Conservation (phyloP, 2,329 filamentous ascomycete genomes). For the Amylocarpus encephaloides region DNA sequence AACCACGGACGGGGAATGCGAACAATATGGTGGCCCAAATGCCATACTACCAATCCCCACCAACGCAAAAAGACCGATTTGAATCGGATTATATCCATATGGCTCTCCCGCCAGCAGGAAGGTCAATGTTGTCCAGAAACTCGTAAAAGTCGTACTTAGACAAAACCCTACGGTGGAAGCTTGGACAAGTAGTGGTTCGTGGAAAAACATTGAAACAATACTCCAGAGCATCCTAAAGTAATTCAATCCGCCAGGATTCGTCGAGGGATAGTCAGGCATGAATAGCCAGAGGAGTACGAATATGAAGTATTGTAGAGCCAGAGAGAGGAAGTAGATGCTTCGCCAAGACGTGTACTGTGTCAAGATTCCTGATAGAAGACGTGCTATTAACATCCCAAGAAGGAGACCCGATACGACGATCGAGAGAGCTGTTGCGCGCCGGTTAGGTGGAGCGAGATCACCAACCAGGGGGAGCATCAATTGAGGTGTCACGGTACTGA, state of each 20-base stretch:
- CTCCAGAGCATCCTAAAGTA: conserved; percentile 61
- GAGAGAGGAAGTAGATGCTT: conserved; percentile 70
- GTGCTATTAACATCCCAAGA: conserved; percentile 69
- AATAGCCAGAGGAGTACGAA: conserved; percentile 59
- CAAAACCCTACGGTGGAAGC: conserved; percentile 61
- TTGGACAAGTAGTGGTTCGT: conserved; percentile 64
- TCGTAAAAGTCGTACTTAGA: conserved; percentile 54
- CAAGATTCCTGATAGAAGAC: conserved; percentile 68
- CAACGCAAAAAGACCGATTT: conserved; percentile 72
- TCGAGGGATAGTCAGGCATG: conserved; percentile 76
- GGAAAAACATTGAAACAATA: conserved; percentile 57
- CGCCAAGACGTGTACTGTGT: conserved; percentile 70
- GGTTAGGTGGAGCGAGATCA: conserved; percentile 64
- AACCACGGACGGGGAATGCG: not conserved
- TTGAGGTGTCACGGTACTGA: conserved; percentile 75
- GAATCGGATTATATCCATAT: conserved; percentile 59
- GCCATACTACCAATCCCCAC: conserved; percentile 67
- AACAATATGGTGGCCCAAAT: conserved; percentile 58
- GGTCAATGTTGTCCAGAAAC: conserved; percentile 70
- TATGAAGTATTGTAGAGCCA: conserved; percentile 65
- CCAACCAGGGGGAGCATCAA: conserved; percentile 76
- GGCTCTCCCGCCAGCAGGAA: conserved; percentile 68
- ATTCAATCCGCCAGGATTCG: conserved; percentile 58
- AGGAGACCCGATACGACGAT: conserved; percentile 71
- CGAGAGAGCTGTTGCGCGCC: conserved; percentile 63